Evolutionary conservation across 2,329 filamentous ascomycete species (phyloP), one percentile per base, ranked within the genome.

Genomic region (Sporothrix luriei): DNA sequence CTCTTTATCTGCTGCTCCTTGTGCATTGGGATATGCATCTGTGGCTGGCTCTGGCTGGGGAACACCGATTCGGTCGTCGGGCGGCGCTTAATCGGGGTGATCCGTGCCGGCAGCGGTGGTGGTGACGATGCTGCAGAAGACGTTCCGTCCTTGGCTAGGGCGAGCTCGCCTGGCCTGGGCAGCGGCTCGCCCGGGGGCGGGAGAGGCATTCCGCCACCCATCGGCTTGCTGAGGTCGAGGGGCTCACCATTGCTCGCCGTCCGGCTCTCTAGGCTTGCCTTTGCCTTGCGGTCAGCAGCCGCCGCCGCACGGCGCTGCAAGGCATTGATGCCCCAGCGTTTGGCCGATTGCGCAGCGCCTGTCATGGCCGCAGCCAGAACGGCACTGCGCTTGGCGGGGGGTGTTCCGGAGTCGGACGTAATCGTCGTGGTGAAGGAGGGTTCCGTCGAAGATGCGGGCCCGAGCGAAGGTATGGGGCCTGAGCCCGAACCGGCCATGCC

Each of bases 131-230:
- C 49, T 13, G 16, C 4, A 49, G 65, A 55, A 6, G 62, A 29
- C 19, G 51, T n/a, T 24, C 26, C 40, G 7, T 49, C 14, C n/a
- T 24, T 49, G 13, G 26, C n/a, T 16, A 46, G 38, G 21, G 52
- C 55, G 19, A 71, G 62, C 62, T 73, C 72, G 14, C 33, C 66
- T n/a, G 90, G 90, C 54, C 83, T 87, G 1, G 93, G 93, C 1
- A 97, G 83, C 3, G 93, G 93, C 57, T 86, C 89, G 2, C 93
- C 93, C 2, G 91, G 91, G 10, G 93, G 92, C 61, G 92, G 93
- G 21, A 97, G 82, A 0, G 93, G 93, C 74, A 91, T 90, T 0
- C 93, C 93, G 51, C 93, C 86, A 1, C 93, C 93, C 82, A 96
- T 93, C 1, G 93, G 93, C 74, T 92, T 87, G 73, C 78, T 80